Base-by-base conservation (phyloP, 352 stramenopile genomes). In the Peronospora destructor region DNA sequence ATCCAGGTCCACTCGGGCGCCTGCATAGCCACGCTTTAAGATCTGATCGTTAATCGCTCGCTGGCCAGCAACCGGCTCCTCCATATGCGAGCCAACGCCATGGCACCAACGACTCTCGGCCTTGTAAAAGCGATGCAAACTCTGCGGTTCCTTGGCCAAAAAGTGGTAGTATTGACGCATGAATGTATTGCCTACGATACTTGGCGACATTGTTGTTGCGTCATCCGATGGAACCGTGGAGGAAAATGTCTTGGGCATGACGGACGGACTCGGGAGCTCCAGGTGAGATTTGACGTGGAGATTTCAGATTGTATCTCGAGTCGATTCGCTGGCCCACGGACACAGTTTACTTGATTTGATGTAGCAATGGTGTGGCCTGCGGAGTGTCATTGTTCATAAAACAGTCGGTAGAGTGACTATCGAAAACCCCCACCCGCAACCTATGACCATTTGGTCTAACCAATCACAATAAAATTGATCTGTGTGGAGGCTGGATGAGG, bases 91-190 rank as follows among this genome's bases (percentile, higher is more conserved):
- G 32, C 83, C 83, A 8, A 73, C 42, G 53, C 76, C 83, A 56
- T 94, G 83, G 61, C 76, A 87, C 75, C 78, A 94, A 36, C 61
- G 71, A 16, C 73, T 87, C 52, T 91, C 78, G 43, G 84, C 69
- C 78, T 94, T 94, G 63, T 94, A 94, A 58, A 94, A 94, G 36
- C 83, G 83, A 59, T 94, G 83, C 47, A 94, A 68, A 39, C 75
- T 89, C 56, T 81, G 73, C 48, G 83, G 83, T 45, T 87, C 76
- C 56, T 91, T 88, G 46, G 78, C 80, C 53, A 94, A 61, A 43
- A 94, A 76, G 53, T 90, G 79, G 67, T 94, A 94, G 69, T 94
- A 94, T 71, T 94, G 83, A 43, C 79, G 79, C 72, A 94, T 89
- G 60, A 94, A 94, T 30, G 83, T 84, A 61, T 81, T 88, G 49